Evolutionary conservation across 345 rosid species (phyloP), one percentile per base, ranked within the genome.

Genomic region (Pistacia atlantica): DNA sequence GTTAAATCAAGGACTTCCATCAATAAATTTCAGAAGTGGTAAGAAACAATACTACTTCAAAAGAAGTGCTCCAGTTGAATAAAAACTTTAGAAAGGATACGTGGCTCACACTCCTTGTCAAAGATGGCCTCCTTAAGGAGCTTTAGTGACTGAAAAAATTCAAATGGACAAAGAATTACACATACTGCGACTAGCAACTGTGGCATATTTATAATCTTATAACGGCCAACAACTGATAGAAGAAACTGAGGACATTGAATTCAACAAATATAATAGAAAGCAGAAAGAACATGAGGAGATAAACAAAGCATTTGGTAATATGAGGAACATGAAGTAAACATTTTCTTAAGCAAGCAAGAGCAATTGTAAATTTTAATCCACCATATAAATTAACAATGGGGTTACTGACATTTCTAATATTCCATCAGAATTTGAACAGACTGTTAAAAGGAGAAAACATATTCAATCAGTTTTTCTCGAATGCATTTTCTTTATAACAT

Each of bases 71-170:
- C 61, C 17, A 49, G 38, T 64, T 37, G 78, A 74, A 76, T 58
- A 4, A 75, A 55, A 28, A 75, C 55, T 54, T 14, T 8, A 13
- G 45, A 31, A 33, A 83, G 87, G 99, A 93, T 95, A 95, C 98
- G 77, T 35, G 92, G 89, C 76, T 93, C 98, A 77, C 96, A 93
- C 82, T 93, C 97, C 79, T 83, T 78, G 77, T 87, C 92, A 86
- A 87, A 95, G 67, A 90, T 88, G 66, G 96, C 93, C 45, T 80
- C 86, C 88, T 88, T 93, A 28, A 92, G 89, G 76, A 90, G 91
- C 84, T 92, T 96, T 81, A 93, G 79, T 54, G 96, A 95, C 98
- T 93, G 91, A 75, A 85, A 75, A 65, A 59, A 12, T 14, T 72
- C 48, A 76, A 38, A 71, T 8, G 14, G 45, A 68, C 17, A 46